Percentiles rank a stretch among this genome's conserved stretches.
phyloP scores from a whole-genome alignment of 2,329 filamentous ascomycete species.

The Metarhizium robertsii region DNA sequence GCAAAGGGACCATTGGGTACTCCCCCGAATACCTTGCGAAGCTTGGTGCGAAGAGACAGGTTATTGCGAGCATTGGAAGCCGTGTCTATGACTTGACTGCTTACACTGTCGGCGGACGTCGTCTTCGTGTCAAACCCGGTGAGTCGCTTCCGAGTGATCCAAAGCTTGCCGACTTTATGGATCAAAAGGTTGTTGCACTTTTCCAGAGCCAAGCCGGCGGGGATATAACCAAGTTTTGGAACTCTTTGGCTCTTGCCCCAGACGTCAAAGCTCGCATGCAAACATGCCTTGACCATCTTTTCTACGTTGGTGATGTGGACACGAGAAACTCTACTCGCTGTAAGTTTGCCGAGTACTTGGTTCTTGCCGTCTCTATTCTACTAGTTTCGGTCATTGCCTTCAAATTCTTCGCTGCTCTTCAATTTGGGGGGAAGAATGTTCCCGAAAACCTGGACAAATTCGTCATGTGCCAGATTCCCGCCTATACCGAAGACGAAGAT shows the following conservation, averaged over 20 bases:
- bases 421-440: conserved; percentile 83
- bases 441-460: conserved; percentile 98
- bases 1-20: conserved; percentile 82
- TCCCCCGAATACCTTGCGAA: conserved; percentile 66
- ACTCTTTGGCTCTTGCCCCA: conserved; percentile 52
- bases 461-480: conserved; percentile 93
- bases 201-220: conserved; percentile 68
- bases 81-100: conserved; percentile 84
- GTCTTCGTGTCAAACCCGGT: conserved; percentile 47
- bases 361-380: conserved; percentile 75
- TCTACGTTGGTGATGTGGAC: conserved; percentile 87
- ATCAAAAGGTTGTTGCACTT: conserved; percentile 59
- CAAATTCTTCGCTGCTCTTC: conserved; percentile 94
- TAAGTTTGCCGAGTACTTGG: conserved; percentile 80
- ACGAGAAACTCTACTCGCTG: conserved; percentile 81
- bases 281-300: conserved; percentile 83
- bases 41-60: conserved; percentile 51
- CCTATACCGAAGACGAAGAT: conserved; percentile 97
- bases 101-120: conserved; percentile 69
- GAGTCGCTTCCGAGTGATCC: conserved; percentile 33
- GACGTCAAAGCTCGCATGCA: conserved; percentile 59
- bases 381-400: conserved; percentile 77
- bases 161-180: conserved; percentile 71
- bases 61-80: conserved; percentile 69
- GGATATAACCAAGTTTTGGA: conserved; percentile 79